Conservation (phyloP, 352 stramenopile genomes). For the Thalassiosira oceanica region DNA sequence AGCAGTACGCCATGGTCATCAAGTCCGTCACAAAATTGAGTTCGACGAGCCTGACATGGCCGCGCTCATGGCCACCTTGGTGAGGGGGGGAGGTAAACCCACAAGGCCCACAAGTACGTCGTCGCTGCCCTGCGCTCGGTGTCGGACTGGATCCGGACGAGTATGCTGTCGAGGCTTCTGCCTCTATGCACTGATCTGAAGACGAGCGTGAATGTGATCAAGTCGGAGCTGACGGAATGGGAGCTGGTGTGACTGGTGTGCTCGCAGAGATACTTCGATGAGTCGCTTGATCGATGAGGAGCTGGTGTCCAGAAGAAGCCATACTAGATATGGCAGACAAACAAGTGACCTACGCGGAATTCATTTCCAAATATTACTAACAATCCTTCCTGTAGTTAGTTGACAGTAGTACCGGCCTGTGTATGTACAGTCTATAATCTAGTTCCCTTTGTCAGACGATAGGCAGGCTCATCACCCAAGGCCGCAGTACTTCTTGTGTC, state of each 20-base stretch:
- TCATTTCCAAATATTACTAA: too few species aligned
- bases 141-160: not conserved
- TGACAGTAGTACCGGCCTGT: too few species aligned
- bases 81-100: not conserved
- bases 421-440: too few species aligned
- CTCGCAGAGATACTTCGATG: too few species aligned
- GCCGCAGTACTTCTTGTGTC: too few species aligned
- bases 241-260: slow-evolving; percentile 1
- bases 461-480: too few species aligned
- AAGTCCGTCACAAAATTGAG: slow-evolving; percentile 9
- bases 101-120: slow-evolving; percentile 8
- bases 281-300: too few species aligned
- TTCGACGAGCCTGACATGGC: slow-evolving; percentile 13
- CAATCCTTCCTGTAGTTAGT: too few species aligned
- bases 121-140: not conserved
- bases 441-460: too few species aligned
- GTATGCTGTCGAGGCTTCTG: slow-evolving; percentile 3
- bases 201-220: not conserved
- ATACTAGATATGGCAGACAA: too few species aligned
- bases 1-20: slow-evolving; percentile 2
- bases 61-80: not conserved
- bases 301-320: too few species aligned
- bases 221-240: slow-evolving; percentile 7
- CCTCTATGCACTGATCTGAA: slow-evolving; percentile 2
- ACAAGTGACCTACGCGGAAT: too few species aligned